phyloP scores from a whole-genome alignment of 371 early-diverging fungal species.

The Syncephalis plumigaleata region DNA sequence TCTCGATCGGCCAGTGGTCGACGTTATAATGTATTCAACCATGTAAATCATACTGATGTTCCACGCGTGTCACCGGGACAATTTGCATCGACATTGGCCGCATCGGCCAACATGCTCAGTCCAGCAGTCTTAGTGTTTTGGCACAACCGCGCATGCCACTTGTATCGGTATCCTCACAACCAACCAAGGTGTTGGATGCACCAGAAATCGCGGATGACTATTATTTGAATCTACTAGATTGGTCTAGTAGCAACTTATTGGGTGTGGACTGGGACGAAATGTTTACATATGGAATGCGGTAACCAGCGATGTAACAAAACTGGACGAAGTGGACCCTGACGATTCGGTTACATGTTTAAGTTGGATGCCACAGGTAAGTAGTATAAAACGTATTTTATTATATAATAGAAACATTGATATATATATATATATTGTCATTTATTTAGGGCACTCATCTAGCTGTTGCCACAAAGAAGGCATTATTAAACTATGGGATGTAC shows the following conservation, averaged over 20 bases:
- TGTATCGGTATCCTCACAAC: constrained; percentile 10
- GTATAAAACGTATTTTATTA: not conserved
- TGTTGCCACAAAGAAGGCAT: constrained; percentile 73
- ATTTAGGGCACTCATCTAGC: constrained; percentile 63
- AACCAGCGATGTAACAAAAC: constrained; percentile 48
- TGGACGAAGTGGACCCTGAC: constrained; percentile 34
- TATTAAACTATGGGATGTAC: constrained; percentile 76
- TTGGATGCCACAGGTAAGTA: constrained; percentile 34
- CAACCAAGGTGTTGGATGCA: constrained; percentile 63
- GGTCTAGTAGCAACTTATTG: constrained; percentile 67
- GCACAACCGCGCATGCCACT: constrained; percentile 4
- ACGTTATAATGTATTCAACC: too few relatives aligned
- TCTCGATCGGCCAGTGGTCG: too few relatives aligned
- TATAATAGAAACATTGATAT: constrained; percentile 1
- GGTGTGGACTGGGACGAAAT: constrained; percentile 74
- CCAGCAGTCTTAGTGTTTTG: too few relatives aligned
- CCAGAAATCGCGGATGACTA: constrained; percentile 91
- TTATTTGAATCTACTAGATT: constrained; percentile 94
- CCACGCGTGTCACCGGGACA: too few relatives aligned
- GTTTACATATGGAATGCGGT: constrained; percentile 90
- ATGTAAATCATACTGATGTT: too few relatives aligned
- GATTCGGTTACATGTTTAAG: constrained; percentile 49
- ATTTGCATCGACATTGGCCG: too few relatives aligned
- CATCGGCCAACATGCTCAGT: too few relatives aligned
- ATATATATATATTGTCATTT: constrained; percentile 9